Base-by-base conservation (phyloP, 108 stramenopile species). In the Seminavis robusta region DNA sequence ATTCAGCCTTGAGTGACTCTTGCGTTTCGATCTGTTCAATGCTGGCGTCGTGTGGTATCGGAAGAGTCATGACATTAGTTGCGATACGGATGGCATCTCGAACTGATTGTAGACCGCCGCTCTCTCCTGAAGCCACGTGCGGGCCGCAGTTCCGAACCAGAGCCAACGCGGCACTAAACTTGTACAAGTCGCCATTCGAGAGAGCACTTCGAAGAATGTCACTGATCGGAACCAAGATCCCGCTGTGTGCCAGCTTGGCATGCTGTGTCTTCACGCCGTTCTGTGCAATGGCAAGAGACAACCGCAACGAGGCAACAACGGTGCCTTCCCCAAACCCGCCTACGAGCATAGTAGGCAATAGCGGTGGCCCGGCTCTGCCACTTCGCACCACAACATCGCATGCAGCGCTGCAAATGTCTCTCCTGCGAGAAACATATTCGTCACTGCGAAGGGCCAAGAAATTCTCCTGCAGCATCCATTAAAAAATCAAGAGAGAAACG, bases 81-180 rank as follows among this genome's bases (percentile, higher is more conserved):
- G 83, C 73, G 25, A 78, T 66, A 16, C 65, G 67, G 31, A 91
- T 84, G 6, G 81, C 71, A 52, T 76, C 66, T 10, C 70, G 70
- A 1, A 91, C 69, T 7, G 89, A 69, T 31, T 64, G 65, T 1
- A 76, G 25, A 39, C 71, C 81, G 15, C 69, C 80, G 19, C 65
- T 49, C 3, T 52, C 42, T 11, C 79, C 80, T 26, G 76, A 60
- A 47, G 62, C 71, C 16, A 78, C 71, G 41, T 67, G 61, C 1
- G 85, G 80, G 33, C 89, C 89, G 33, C 85, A 91, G 25, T 73
- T 85, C 32, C 79, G 52, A n/a, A 91, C 81, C 16, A 87, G 32
- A 3, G 75, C 71, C 24, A 85, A 41, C 11, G 80, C 62, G 11
- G 79, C 79, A 4, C 76, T 80, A 56, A 87, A 83, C 27, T 52